Conservation (phyloP, 768 basidiomycete species). For the Serpula lacrymans region DNA sequence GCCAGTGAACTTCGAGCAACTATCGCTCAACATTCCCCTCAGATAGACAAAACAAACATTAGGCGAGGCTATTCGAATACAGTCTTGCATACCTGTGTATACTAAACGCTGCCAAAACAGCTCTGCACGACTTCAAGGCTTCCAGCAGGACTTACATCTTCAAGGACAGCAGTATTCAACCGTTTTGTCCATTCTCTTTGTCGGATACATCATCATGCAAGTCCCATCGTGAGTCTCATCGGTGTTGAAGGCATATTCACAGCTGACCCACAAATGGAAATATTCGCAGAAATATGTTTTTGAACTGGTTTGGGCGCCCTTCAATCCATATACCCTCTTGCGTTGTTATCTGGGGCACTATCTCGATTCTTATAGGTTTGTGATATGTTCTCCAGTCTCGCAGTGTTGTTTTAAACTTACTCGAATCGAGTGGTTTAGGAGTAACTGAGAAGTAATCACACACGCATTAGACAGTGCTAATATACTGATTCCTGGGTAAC, state of each 20-base stretch:
- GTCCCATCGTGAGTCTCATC: constrained; percentile 15
- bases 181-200: constrained; percentile 19
- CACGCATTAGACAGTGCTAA: not conserved
- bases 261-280: too few relatives aligned
- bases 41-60: constrained; percentile 9
- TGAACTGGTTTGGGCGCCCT: constrained; percentile 28
- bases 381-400: not conserved
- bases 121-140: constrained; percentile 20
- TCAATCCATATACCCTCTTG: constrained; percentile 21
- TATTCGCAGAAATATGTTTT: constrained; percentile 29
- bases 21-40: not conserved
- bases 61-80: not conserved
- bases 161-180: constrained; percentile 21
- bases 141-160: constrained; percentile 20
- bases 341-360: constrained; percentile 32
- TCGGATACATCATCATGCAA: constrained; percentile 25
- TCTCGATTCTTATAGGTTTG: constrained; percentile 35
- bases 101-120: constrained; percentile 1
- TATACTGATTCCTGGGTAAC: too few relatives aligned
- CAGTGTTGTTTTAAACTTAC: too few relatives aligned
- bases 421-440: constrained; percentile 16
- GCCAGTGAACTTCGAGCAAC: not conserved
- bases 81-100: not conserved
- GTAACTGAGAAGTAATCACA: constrained; percentile 2
- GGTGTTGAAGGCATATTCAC: too few relatives aligned